Evolutionary conservation across 148 eudicot species (phyloP).

Genomic region (Nyssa sinensis): DNA sequence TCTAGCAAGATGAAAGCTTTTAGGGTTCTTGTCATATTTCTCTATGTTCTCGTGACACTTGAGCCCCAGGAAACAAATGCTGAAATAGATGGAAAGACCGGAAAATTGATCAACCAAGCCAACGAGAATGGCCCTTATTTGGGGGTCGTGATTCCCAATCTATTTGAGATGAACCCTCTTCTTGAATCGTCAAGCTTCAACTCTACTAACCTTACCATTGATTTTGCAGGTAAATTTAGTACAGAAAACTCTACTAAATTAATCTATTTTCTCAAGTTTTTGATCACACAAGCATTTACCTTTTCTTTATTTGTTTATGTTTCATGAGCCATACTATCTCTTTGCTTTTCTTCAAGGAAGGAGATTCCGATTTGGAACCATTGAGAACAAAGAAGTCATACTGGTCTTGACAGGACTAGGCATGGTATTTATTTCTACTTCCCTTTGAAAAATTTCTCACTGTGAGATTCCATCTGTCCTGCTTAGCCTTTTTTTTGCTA

Average conservation of each 20-base stretch:
- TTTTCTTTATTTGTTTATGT: background rate
- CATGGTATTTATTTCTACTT: conserved; percentile 15
- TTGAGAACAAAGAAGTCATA: conserved; percentile 29
- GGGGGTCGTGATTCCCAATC: conserved; percentile 32
- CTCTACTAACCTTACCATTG: conserved; percentile 17
- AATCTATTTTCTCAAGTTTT: too few relatives aligned
- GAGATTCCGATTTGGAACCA: conserved; percentile 45
- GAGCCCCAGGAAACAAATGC: conserved; percentile 16
- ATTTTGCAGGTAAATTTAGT: conserved; percentile 23
- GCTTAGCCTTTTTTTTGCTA: background rate
- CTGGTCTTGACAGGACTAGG: conserved; percentile 36
- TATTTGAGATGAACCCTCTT: conserved; percentile 38
- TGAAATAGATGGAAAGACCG: conserved; percentile 13
- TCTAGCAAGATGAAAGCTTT: background rate
- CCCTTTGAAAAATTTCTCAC: too few relatives aligned
- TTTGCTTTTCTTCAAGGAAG: conserved; percentile 23
- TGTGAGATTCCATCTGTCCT: too few relatives aligned
- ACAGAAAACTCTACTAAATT: background rate
- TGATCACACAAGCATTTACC: background rate
- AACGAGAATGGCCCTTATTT: conserved; percentile 33
- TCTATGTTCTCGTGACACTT: conserved; percentile 4
- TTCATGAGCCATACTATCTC: too few relatives aligned
- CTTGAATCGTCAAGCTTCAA: conserved; percentile 26
- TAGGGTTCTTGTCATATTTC: background rate
- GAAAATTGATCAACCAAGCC: conserved; percentile 5